Base-by-base conservation (phyloP, 345 rosid species). In the Citrus glauca region DNA sequence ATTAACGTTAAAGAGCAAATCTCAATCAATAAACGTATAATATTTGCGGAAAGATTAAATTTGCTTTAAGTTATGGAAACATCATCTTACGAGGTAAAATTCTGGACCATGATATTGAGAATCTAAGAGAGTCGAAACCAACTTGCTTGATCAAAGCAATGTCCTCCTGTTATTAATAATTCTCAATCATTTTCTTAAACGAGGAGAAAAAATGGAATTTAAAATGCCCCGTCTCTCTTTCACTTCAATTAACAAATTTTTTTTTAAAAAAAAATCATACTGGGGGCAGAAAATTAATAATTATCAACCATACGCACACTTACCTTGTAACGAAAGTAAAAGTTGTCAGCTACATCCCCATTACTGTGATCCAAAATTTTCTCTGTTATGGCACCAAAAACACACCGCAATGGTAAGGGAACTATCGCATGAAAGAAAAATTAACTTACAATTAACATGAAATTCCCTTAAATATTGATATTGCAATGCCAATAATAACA, bases 21-120 rank as follows among this genome's bases (percentile, higher is more conserved):
- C 55, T 14, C 55, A 48, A 48, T 40, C 5, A 14, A 48, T 17
- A 50, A 50, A 17, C 7, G 56, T 4, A 4, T 50, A 50, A 20
- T n/a, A 8, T 59, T 7, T 57, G 62, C 4, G 11, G 25, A n/a
- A 57, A 57, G 9, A 20, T 7, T 20, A 69, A 10, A 10, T 9
- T n/a, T 27, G 19, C 24, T n/a, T 14, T 16, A 42, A 42, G 22
- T 2, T 10, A 50, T 20, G 27, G 50, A 42, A 11, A 50, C 56
- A 61, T 28, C 83, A 61, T 28, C 83, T 81, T 85, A 88, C 91
- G 37, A 25, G 91, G 90, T 33, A 88, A 33, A 73, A 88, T 72
- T 80, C 91, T 79, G 16, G 90, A 22, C 91, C 91, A 89, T 24
- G 91, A 85, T 28, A 89, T 84, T 2, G 91, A 89, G 71, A 89